Percentiles rank a stretch among this genome's conserved stretches.
phyloP scores from a whole-genome alignment of 1,139 yeast genomes.

The Komagataea norvegica region DNA sequence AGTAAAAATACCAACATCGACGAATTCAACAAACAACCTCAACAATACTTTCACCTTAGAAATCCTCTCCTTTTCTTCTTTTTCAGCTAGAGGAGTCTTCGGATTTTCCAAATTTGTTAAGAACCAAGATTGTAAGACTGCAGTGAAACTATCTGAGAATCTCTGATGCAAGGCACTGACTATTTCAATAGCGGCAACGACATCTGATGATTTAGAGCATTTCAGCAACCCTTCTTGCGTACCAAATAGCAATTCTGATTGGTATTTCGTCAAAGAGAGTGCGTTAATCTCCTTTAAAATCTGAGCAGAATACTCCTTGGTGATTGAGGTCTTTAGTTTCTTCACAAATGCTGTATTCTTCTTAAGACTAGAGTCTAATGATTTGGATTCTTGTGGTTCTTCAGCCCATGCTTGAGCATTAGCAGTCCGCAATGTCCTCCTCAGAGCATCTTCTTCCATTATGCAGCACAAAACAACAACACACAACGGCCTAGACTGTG shows the following conservation, averaged over 20 bases:
- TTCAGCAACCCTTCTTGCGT: conserved; percentile 59
- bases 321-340: conserved; percentile 56
- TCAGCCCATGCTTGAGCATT: conserved; percentile 40
- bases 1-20: conserved; percentile 55
- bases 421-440: conserved; percentile 24
- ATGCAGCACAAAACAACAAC: neutral
- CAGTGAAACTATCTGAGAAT: conserved; percentile 51
- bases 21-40: conserved; percentile 57
- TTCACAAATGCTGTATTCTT: conserved; percentile 80
- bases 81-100: conserved; percentile 31
- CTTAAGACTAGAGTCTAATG: conserved; percentile 73
- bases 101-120: conserved; percentile 44
- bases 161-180: conserved; percentile 76
- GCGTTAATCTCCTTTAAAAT: conserved; percentile 58
- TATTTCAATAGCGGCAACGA: conserved; percentile 60
- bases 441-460: conserved; percentile 9
- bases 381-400: conserved; percentile 24
- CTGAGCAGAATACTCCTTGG: conserved; percentile 40
- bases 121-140: conserved; percentile 44
- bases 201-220: conserved; percentile 53
- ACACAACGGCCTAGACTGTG: too few species aligned
- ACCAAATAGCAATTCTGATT: conserved; percentile 64
- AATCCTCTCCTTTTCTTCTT: conserved; percentile 41
- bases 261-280: conserved; percentile 68
- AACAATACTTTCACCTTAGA: conserved; percentile 47